Conservation (phyloP, 345 rosid genomes). For the Syzygium jambos region DNA sequence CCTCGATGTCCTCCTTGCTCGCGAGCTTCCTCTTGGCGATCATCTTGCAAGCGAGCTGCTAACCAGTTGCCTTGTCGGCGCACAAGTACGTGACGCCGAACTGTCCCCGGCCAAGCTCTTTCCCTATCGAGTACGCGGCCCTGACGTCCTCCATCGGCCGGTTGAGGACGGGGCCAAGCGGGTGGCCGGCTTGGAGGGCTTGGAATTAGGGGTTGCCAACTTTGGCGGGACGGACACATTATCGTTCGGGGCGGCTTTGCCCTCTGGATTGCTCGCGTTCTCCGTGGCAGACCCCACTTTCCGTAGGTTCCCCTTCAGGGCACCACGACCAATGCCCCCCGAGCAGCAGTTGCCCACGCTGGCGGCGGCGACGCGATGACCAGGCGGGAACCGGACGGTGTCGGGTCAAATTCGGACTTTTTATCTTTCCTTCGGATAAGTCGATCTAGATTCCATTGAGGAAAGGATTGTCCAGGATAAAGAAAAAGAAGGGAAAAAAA, state of each 20-base stretch:
- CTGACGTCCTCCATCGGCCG: constrained; percentile 65
- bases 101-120: constrained; percentile 65
- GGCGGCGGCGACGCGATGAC: constrained; percentile 10
- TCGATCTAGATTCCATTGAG: not conserved
- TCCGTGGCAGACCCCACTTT: constrained; percentile 8
- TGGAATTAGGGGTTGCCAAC: constrained; percentile 10
- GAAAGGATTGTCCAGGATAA: not conserved
- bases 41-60: constrained; percentile 59
- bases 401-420: not conserved
- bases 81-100: constrained; percentile 60
- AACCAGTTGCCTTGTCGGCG: constrained; percentile 39
- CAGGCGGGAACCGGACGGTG: constrained; percentile 2
- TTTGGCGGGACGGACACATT: constrained; percentile 4
- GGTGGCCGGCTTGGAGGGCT: constrained; percentile 16
- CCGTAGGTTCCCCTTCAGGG: not conserved
- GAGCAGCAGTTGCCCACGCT: constrained; percentile 74
- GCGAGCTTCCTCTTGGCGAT: constrained; percentile 60
- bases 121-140: constrained; percentile 38
- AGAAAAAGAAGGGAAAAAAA: not conserved
- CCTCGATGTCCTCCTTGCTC: constrained; percentile 58
- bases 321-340: constrained; percentile 18
- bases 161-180: constrained; percentile 33
- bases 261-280: not conserved
- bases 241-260: constrained; percentile 8
- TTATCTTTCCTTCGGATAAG: not conserved